Conservation (phyloP, 345 rosid species). For the Eucalyptus cladocalyx region DNA sequence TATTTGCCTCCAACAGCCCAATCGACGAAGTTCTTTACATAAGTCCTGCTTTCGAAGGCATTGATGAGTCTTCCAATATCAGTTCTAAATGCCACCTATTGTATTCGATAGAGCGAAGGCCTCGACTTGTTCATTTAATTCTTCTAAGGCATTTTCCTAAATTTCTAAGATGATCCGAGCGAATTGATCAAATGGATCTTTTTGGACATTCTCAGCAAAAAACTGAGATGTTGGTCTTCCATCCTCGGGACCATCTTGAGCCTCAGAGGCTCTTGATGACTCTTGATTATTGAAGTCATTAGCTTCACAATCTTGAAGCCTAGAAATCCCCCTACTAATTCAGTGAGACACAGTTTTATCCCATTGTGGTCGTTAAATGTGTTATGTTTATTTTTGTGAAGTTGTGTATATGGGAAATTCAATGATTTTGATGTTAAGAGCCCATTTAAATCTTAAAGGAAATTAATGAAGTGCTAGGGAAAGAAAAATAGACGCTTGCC, state of each 20-base stretch:
- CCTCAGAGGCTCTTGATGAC: not conserved
- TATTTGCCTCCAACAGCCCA: not conserved
- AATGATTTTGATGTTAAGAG: no score
- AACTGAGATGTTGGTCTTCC: not conserved
- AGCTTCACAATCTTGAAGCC: not conserved
- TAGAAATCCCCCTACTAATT: rapidly evolving
- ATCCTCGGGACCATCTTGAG: not conserved
- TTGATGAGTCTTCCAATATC: not conserved
- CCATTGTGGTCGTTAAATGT: not conserved
- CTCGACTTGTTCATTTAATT: no score
- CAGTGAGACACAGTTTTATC: no score
- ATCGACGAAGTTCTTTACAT: not conserved
- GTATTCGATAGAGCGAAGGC: no score
- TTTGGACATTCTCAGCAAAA: no score
- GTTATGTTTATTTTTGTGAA: not conserved
- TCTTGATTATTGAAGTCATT: not conserved
- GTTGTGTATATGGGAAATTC: not conserved
- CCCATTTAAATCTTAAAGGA: not conserved
- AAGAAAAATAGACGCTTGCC: no score
- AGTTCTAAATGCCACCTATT: no score
- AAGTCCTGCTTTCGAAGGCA: not conserved
- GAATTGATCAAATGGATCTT: no score
- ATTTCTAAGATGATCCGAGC: no score
- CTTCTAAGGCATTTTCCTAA: no score
- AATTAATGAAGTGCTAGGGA: no score